These are phyloP conservation scores for Chalara sp. DNA, from an alignment of 2,329 filamentous ascomycete species.

Conservation along the genomic window DNA sequence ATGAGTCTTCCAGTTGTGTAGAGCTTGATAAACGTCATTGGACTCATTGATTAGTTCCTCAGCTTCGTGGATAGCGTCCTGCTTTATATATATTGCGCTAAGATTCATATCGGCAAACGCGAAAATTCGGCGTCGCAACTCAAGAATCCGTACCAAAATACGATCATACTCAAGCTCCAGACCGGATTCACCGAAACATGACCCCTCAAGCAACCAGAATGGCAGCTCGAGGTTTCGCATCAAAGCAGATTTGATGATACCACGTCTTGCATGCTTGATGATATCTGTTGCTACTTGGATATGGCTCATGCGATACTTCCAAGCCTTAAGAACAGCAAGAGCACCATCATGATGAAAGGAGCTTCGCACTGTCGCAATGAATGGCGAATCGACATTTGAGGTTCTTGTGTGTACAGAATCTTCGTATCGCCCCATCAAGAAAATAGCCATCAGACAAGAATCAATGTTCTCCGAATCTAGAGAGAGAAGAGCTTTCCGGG, in stretches of 20 bases:
- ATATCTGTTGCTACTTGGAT: slow-evolving; percentile 13
- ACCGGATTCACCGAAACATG: slow-evolving; percentile 23
- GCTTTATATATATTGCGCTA: no score
- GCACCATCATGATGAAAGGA: slow-evolving; percentile 32
- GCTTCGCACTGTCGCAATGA: slow-evolving; percentile 13
- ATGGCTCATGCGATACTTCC: slow-evolving; percentile 15
- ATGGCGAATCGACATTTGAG: background rate
- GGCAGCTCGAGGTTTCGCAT: slow-evolving; percentile 21
- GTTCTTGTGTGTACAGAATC: background rate
- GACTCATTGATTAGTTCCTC: slow-evolving; percentile 6
- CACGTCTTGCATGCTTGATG: slow-evolving; percentile 24
- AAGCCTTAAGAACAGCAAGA: slow-evolving; percentile 24
- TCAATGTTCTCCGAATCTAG: slow-evolving; percentile 10
- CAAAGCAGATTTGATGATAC: slow-evolving; percentile 20
- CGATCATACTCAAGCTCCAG: slow-evolving; percentile 25
- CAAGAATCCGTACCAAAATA: slow-evolving; percentile 18
- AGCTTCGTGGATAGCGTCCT: background rate
- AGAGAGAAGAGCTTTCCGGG: slow-evolving; percentile 1
- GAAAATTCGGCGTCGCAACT: slow-evolving; percentile 10
- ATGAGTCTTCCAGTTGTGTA: slow-evolving; percentile 5
- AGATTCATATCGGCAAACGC: background rate
- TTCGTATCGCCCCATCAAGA: slow-evolving; percentile 15
- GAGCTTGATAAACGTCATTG: slow-evolving; percentile 3
- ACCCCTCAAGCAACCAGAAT: slow-evolving; percentile 25
- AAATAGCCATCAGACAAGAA: slow-evolving; percentile 11